Conservation (phyloP, 441 rosid genomes). For the Gossypium aridum region DNA sequence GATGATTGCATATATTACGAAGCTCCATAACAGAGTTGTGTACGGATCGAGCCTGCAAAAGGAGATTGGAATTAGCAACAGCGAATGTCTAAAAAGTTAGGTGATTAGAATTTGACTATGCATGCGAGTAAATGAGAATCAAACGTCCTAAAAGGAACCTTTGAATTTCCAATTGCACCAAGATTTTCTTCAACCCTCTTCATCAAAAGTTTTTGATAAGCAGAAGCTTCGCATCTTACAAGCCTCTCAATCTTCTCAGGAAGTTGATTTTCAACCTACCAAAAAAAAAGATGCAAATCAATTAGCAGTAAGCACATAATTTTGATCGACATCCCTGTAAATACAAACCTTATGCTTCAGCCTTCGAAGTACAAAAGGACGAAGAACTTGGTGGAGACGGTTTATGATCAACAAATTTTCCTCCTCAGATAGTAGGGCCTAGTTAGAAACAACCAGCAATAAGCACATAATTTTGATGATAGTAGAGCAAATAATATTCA, state of each 20-base stretch:
- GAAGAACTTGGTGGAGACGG: conserved; percentile 95
- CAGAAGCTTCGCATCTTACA: conserved; percentile 89
- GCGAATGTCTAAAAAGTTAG: neutral
- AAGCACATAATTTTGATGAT: neutral
- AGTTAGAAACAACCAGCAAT: conserved; percentile 14
- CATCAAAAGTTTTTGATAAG: conserved; percentile 93
- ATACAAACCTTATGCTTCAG: conserved; percentile 83
- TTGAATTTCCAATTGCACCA: conserved; percentile 75
- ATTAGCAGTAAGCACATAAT: neutral
- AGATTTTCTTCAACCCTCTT: conserved; percentile 95
- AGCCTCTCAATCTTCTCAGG: conserved; percentile 97
- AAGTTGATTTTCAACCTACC: conserved; percentile 85
- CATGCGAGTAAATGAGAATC: conserved; percentile 3
- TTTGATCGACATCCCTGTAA: neutral
- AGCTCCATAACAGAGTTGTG: conserved; percentile 98
- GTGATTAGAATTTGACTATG: neutral
- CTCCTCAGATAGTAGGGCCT: conserved; percentile 94
- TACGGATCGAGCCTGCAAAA: conserved; percentile 71
- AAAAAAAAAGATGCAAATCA: conserved; percentile 12
- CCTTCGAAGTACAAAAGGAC: conserved; percentile 92
- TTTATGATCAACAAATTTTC: conserved; percentile 89
- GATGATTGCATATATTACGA: conserved; percentile 95
- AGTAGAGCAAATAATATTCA: conserved; percentile 3
- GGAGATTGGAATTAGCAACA: conserved; percentile 5
- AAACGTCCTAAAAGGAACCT: conserved; percentile 40